phyloP scores from a whole-genome alignment of 345 rosid genomes.

The Firmiana major region DNA sequence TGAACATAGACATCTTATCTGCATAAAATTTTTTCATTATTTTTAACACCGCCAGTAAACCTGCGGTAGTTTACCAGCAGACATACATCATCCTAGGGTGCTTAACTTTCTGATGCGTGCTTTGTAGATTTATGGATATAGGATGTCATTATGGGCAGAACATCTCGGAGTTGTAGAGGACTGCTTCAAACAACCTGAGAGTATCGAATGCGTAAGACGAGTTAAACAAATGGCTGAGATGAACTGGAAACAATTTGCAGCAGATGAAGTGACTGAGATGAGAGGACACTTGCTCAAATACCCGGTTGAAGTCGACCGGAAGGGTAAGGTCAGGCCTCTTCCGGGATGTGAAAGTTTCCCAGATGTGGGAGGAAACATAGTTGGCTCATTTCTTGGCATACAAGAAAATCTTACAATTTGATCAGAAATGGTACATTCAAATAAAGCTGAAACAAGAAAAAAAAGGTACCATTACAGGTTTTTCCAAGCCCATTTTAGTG shows the following conservation, averaged over 20 bases:
- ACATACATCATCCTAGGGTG: no score
- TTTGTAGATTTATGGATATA: conserved; percentile 71
- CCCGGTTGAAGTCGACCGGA: conserved; percentile 73
- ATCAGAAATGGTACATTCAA: no score
- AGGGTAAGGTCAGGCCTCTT: conserved; percentile 79
- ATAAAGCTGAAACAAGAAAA: no score
- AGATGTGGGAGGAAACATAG: conserved; percentile 79
- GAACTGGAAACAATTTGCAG: conserved; percentile 73
- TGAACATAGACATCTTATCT: no score
- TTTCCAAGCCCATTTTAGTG: neutral
- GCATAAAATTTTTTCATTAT: no score
- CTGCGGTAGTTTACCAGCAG: no score
- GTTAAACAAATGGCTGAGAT: conserved; percentile 52
- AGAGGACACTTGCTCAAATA: conserved; percentile 80
- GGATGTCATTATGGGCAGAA: conserved; percentile 98
- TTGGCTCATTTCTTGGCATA: conserved; percentile 71
- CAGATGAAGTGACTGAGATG: conserved; percentile 71
- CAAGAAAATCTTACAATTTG: conserved; percentile 87
- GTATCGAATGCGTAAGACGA: conserved; percentile 74
- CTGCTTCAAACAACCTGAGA: conserved; percentile 58
- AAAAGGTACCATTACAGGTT: neutral
- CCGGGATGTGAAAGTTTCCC: conserved; percentile 71
- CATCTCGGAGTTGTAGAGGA: conserved; percentile 65
- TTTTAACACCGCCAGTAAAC: no score
- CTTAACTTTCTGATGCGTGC: conserved; percentile 7